phyloP scores from a whole-genome alignment of 176 grass and related monocot genomes.

The Aechmea fasciata region DNA sequence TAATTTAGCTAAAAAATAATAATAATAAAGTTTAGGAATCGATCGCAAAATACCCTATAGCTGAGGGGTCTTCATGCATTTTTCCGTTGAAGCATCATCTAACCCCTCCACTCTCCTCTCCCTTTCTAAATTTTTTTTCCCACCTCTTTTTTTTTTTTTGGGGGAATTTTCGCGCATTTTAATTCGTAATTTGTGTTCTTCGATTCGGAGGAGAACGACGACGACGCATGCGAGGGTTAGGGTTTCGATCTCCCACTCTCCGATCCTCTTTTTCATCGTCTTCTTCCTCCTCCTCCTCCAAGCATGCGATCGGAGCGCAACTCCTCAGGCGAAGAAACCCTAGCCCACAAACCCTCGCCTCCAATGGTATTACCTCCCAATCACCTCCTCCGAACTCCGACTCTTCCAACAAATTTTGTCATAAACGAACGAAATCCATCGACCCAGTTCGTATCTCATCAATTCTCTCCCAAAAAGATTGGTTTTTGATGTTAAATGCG shows the following conservation, averaged over 20 bases:
- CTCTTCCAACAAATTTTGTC: neutral
- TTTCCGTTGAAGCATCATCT: no score
- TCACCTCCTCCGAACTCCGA: neutral
- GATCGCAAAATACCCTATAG: no score
- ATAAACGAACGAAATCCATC: neutral
- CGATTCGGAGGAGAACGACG: neutral
- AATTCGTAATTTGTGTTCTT: neutral
- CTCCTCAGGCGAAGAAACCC: neutral
- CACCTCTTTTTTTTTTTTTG: no score
- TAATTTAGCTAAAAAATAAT: no score
- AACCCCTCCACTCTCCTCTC: no score
- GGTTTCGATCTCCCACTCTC: neutral
- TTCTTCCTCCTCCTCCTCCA: neutral
- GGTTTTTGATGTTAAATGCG: constrained; percentile 45
- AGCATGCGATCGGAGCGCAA: neutral
- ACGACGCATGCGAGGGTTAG: neutral
- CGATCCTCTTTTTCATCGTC: neutral
- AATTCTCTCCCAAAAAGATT: constrained; percentile 38
- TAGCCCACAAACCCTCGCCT: neutral
- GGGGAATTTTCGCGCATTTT: no score
- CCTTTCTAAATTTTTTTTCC: no score
- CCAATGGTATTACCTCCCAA: no score
- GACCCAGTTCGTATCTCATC: constrained; percentile 34
- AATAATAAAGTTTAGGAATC: no score
- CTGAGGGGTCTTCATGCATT: no score